Evolutionary conservation across 441 rosid species (phyloP), one percentile per base, ranked within the genome.

Genomic region (Pelargonium citronellum): DNA sequence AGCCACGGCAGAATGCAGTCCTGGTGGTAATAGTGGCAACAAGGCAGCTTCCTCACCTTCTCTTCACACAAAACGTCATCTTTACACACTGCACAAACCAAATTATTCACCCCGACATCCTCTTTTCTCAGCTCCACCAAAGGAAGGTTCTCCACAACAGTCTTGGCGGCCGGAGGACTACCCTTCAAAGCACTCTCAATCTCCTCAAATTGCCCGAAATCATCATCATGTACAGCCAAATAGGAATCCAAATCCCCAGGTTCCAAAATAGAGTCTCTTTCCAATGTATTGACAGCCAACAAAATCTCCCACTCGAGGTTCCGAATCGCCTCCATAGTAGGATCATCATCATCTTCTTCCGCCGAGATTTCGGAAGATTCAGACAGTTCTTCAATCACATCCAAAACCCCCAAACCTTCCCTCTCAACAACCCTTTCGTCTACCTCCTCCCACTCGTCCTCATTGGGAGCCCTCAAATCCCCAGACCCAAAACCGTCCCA

Each of bases 1-100:
- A 75, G 66, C 79, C 79, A 75, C 0, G 79, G 79, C 67, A 75
- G 15, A 6, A 75, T 75, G 64, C 79, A 75, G 7, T 75, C 79
- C 27, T 57, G 68, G 19, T 75, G 79, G 63, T 75, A 75, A 51
- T 67, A 75, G 72, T 75, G 79, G 7, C 68, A 63, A 68, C 79
- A 75, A 41, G 79, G 79, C 41, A 75, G 44, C 72, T 27, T 71
- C 70, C 67, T 67, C 44, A 71, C 75, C 53, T 71, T 74, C 64
- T 74, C 79, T 0, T 67, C 72, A 0, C 22, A 10, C 65, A 34
- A 64, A 17, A 75, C 51, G 69, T 67, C 79, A 11, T 75, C 79
- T 57, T 75, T 71, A 68, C 79, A 75, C 68, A 75, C 79, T 11
- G 72, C 71, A 63, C 79, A 75, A 41, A 61, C 72, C 67, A 73